phyloP scores from a whole-genome alignment of 345 rosid species.

The Kandelia obovata region DNA sequence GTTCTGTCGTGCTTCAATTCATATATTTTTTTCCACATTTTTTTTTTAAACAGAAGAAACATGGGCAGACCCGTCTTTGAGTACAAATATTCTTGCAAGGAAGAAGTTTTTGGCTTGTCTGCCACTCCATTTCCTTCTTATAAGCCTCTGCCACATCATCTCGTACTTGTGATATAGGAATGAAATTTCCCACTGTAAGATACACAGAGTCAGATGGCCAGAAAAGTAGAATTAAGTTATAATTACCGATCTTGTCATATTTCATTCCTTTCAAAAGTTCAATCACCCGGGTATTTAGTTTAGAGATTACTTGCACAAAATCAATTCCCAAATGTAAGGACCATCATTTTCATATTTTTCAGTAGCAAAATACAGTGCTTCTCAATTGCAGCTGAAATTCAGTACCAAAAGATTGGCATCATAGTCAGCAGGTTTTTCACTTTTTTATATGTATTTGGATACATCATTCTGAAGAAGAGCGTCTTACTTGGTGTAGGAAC shows the following conservation, averaged over 20 bases:
- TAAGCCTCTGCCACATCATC: slow-evolving; percentile 75
- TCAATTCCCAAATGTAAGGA: background rate
- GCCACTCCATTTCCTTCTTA: slow-evolving; percentile 67
- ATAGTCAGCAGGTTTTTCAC: background rate
- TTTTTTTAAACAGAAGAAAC: background rate
- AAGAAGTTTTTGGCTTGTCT: slow-evolving; percentile 48
- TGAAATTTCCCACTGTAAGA: slow-evolving; percentile 60
- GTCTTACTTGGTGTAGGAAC: slow-evolving; percentile 89
- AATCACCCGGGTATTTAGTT: background rate
- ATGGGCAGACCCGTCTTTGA: slow-evolving; percentile 49
- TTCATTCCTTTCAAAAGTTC: background rate
- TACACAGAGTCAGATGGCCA: slow-evolving; percentile 11
- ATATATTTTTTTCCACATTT: background rate
- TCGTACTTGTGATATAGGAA: slow-evolving; percentile 69
- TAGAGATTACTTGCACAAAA: background rate
- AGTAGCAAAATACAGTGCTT: background rate
- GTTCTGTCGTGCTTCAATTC: background rate
- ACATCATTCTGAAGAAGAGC: slow-evolving; percentile 2
- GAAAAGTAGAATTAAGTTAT: background rate
- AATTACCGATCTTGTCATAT: background rate
- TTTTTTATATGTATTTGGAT: background rate
- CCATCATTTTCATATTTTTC: background rate
- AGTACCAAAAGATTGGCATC: background rate
- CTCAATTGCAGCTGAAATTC: background rate
- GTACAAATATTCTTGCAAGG: slow-evolving; percentile 65